Conservation (phyloP, 768 basidiomycete species). For the Rhodotorula babjevae region DNA sequence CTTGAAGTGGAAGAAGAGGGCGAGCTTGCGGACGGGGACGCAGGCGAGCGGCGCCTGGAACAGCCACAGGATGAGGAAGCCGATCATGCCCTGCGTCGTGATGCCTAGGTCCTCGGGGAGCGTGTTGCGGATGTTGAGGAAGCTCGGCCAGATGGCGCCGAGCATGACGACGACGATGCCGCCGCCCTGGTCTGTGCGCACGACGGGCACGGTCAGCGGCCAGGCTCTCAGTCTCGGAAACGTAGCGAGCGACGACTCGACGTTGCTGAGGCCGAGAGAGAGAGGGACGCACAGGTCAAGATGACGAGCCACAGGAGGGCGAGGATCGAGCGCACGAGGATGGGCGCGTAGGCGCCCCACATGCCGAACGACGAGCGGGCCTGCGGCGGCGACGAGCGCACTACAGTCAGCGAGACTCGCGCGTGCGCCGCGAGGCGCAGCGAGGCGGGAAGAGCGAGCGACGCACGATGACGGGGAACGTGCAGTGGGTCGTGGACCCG, state of each 20-base stretch:
- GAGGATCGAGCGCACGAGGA: slow-evolving; percentile 43
- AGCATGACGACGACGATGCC: slow-evolving; percentile 41
- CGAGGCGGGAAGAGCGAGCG: no score
- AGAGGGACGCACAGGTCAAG: neutral
- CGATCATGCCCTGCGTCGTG: slow-evolving; percentile 43
- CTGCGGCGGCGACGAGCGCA: neutral
- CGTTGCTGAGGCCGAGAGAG: no score
- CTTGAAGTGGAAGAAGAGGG: slow-evolving; percentile 43
- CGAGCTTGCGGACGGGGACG: slow-evolving; percentile 42
- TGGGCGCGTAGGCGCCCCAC: slow-evolving; percentile 42
- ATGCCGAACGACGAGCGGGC: slow-evolving; percentile 42
- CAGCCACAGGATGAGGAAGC: slow-evolving; percentile 45
- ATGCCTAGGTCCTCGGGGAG: slow-evolving; percentile 41
- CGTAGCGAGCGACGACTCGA: neutral
- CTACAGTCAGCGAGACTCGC: no score
- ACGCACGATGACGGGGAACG: no score
- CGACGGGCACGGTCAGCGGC: no score
- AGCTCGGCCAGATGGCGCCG: slow-evolving; percentile 46
- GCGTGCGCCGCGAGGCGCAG: no score
- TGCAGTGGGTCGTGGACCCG: no score
- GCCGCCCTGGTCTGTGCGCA: slow-evolving; percentile 32
- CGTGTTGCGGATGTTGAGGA: slow-evolving; percentile 38
- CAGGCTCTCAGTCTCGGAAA: no score
- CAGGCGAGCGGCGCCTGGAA: slow-evolving; percentile 41
- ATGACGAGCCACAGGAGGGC: slow-evolving; percentile 37